phyloP scores from a whole-genome alignment of 1,139 yeast species.

The Lodderomyces elongisporus region DNA sequence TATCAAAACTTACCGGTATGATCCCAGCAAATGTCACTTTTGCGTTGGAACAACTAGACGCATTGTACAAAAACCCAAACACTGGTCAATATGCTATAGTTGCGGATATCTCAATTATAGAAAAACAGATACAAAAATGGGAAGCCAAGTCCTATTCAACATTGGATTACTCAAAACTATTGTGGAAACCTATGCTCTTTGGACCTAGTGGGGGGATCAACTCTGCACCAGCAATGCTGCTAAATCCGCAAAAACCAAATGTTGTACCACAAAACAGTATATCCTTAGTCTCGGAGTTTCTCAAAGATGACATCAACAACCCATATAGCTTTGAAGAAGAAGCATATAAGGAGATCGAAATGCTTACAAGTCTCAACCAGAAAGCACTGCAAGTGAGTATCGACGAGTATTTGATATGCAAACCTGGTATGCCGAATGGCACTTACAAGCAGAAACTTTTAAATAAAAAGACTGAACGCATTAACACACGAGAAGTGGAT shows the following conservation, averaged over 20 bases:
- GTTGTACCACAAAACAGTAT: constrained; percentile 41
- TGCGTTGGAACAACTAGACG: constrained; percentile 73
- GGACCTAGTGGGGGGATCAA: constrained; percentile 82
- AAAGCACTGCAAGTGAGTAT: not conserved
- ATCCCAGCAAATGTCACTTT: constrained; percentile 79
- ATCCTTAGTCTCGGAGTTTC: constrained; percentile 48
- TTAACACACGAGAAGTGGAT: constrained; percentile 1
- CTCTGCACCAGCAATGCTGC: constrained; percentile 40
- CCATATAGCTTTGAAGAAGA: constrained; percentile 54
- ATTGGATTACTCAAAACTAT: constrained; percentile 46
- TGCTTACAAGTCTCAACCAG: too few relatives aligned
- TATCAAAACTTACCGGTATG: constrained; percentile 79
- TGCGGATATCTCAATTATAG: constrained; percentile 45
- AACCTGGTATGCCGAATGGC: not conserved
- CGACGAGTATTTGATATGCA: too few relatives aligned
- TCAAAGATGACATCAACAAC: constrained; percentile 62
- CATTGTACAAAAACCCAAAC: constrained; percentile 45
- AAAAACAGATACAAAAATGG: constrained; percentile 48
- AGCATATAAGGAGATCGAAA: constrained; percentile 38
- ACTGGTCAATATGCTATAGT: constrained; percentile 47
- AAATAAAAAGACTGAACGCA: too few relatives aligned
- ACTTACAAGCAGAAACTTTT: not conserved
- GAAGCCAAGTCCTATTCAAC: constrained; percentile 48
- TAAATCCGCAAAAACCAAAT: constrained; percentile 1
- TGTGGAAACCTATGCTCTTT: constrained; percentile 81